Base-by-base conservation (phyloP, 768 basidiomycete species). In the Boletus coccyginus region DNA sequence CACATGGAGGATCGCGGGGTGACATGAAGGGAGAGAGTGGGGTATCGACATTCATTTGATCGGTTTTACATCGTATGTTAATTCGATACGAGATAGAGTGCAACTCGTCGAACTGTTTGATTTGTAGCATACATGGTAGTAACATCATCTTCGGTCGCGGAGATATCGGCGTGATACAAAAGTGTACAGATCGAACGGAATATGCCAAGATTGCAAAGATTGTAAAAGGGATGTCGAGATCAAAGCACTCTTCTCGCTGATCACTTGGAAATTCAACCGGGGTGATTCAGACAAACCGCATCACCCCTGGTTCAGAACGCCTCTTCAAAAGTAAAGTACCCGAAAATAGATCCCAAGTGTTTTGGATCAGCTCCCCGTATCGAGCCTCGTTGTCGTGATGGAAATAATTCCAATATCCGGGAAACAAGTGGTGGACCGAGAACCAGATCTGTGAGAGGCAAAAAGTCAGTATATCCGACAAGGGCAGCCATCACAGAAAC, bases 351-450 rank as follows among this genome's bases (percentile, higher is more conserved):
- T 56, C 52, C 66, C 64, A 64, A 11, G 62, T 56, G 14, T 45
- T 41, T 41, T 66, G 59, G 13, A 70, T 41, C 2, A 70, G 31
- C 35, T 70, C 68, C 3, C 59, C 58, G 0, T 60, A 55, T n/a
- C 62, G 57, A 7, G 27, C 5, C 7, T 57, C 31, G 32, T 55
- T 49, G 31, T 32, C 51, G 17, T 54, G 65, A 33, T 71, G 69
- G 55, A 70, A 63, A 31, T 61, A 70, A 33, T 74, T 70, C 72
- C 73, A 74, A 50, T 74, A 74, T 0, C 71, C 73, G 0, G 72
- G 73, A 27, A 74, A 59, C 44, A 73, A 45, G 36, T 74, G 71
- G 3, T 71, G 73, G 7, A 72, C 55, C 5, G 71, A 71, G 53
- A 72, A 71, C 73, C 73, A 74, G 11, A 75, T 31, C 73, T 74